Percentiles rank a stretch among this genome's conserved stretches.
phyloP scores from a whole-genome alignment of 2,329 filamentous ascomycete genomes.

The Hortaea werneckii region DNA sequence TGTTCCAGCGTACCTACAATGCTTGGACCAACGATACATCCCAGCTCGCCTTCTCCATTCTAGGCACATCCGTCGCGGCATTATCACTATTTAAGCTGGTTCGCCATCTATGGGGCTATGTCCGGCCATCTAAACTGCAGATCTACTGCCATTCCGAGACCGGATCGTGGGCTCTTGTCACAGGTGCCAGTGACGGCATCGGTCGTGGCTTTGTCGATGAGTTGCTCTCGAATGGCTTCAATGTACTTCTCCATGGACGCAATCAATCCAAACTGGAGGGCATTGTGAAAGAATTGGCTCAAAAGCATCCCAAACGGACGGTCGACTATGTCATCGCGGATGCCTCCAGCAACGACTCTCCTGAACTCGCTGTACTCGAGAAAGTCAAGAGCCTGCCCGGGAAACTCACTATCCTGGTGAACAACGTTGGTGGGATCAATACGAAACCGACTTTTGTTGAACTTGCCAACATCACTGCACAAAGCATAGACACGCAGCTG shows the following conservation, averaged over 20 bases:
- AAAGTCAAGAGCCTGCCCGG: constrained; percentile 21
- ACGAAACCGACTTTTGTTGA: constrained; percentile 24
- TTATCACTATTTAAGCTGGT: not conserved
- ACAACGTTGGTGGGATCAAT: constrained; percentile 44
- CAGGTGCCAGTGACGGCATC: constrained; percentile 47
- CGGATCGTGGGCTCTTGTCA: constrained; percentile 21
- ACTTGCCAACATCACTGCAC: constrained; percentile 27
- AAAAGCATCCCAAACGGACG: constrained; percentile 29
- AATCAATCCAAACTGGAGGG: constrained; percentile 38
- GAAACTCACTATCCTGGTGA: constrained; percentile 45
- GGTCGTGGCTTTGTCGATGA: constrained; percentile 42
- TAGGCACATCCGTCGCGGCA: constrained; percentile 1
- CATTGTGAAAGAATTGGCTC: constrained; percentile 32
- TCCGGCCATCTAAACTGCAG: constrained; percentile 4
- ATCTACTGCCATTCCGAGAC: constrained; percentile 8
- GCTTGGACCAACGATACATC: not conserved
- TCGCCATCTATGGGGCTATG: constrained; percentile 2
- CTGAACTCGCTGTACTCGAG: constrained; percentile 6
- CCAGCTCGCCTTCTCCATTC: not conserved
- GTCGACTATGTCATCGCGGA: constrained; percentile 38
- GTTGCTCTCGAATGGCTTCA: constrained; percentile 44
- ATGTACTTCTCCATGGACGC: constrained; percentile 49
- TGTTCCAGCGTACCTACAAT: not conserved
- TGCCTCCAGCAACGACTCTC: constrained; percentile 18
- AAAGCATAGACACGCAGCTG: constrained; percentile 34